Conservation (phyloP, 768 basidiomycete species). For the Mycena latifolia region DNA sequence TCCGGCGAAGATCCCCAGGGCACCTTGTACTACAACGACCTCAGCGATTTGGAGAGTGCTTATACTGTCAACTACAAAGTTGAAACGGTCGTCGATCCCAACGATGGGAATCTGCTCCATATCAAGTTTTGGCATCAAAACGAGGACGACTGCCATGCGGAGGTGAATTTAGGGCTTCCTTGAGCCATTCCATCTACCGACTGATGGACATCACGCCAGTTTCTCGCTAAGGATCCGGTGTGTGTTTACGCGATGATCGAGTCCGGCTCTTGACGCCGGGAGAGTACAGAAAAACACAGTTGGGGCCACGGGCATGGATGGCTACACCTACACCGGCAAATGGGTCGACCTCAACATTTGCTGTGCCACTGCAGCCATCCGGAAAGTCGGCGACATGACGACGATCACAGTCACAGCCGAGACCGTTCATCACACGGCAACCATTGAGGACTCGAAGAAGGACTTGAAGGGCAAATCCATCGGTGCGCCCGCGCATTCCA, state of each 20-base stretch:
- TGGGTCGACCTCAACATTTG: background rate
- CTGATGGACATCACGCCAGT: background rate
- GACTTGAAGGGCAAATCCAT: background rate
- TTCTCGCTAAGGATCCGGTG: background rate
- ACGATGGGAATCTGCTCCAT: background rate
- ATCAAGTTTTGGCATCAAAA: slow-evolving; percentile 4
- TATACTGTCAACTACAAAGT: background rate
- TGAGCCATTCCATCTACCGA: no score
- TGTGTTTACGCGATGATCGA: no score
- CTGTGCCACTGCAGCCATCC: background rate
- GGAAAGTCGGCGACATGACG: background rate
- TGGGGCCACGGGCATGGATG: background rate
- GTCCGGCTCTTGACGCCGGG: background rate
- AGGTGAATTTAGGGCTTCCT: background rate
- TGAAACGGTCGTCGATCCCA: background rate
- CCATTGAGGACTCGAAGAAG: background rate
- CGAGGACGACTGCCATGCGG: background rate
- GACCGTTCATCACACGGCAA: background rate
- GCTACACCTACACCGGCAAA: background rate
- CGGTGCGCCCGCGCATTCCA: background rate
- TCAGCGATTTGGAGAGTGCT: background rate
- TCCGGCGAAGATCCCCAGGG: slow-evolving; percentile 6
- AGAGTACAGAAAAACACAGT: background rate
- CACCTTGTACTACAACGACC: background rate
- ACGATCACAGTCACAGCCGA: background rate